A percentile compares a stretch with the other conserved stretches of the same genome.
These are phyloP conservation scores for Fusarium guadeloupense DNA, from an alignment of 2,329 filamentous ascomycete genomes.

Conservation along the genomic window DNA sequence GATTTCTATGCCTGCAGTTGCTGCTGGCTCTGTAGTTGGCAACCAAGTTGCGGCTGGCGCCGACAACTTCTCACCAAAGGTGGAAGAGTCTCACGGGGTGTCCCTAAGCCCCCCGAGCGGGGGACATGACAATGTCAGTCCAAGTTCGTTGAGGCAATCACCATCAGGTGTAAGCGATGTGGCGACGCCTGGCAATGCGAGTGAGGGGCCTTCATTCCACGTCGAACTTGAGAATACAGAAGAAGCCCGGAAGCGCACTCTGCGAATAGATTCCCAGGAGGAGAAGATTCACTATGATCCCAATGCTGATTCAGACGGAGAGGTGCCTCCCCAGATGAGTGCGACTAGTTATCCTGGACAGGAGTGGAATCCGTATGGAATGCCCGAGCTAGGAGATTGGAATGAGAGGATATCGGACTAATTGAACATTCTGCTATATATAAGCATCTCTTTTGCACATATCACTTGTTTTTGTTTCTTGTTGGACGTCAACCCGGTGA, in stretches of 20 bases:
- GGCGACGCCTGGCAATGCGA: constrained; percentile 1
- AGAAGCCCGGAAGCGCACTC: constrained; percentile 56
- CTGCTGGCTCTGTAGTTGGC: neutral
- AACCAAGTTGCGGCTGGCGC: neutral
- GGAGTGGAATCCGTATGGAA: constrained; percentile 71
- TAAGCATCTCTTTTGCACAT: neutral
- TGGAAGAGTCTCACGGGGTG: constrained; percentile 20
- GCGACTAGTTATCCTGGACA: constrained; percentile 76
- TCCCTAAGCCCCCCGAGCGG: constrained; percentile 32
- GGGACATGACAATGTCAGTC: constrained; percentile 17
- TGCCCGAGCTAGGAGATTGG: constrained; percentile 45
- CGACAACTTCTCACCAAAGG: neutral
- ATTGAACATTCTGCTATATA: neutral
- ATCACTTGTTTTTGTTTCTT: neutral
- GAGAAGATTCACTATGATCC: constrained; percentile 62
- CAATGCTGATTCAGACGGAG: constrained; percentile 47
- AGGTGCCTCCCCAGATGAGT: constrained; percentile 63
- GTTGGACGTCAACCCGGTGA: neutral
- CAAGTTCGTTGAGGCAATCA: constrained; percentile 16
- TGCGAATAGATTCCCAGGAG: constrained; percentile 57
- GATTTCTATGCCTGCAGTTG: constrained; percentile 2
- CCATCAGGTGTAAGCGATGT: constrained; percentile 19
- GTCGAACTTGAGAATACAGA: constrained; percentile 54
- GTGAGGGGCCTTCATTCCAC: constrained; percentile 34
- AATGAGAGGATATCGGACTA: constrained; percentile 24